phyloP scores from a whole-genome alignment of 2,329 filamentous ascomycete species.

The Diplodia intermedia region DNA sequence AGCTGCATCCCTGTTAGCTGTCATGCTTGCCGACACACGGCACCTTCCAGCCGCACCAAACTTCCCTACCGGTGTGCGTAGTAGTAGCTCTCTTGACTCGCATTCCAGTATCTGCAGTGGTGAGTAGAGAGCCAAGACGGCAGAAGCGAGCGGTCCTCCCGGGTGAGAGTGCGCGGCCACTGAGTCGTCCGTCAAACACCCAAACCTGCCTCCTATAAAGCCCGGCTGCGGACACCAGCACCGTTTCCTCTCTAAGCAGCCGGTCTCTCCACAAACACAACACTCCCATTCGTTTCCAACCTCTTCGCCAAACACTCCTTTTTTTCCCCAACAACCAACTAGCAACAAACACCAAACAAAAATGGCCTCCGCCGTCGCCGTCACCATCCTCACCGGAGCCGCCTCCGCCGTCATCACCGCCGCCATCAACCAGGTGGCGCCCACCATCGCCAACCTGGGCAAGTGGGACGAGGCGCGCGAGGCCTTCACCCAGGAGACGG shows the following conservation, averaged over 20 bases:
- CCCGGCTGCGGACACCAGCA: not conserved
- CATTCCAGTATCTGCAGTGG: not conserved
- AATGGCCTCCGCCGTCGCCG: slow-evolving; percentile 28
- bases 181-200: not conserved
- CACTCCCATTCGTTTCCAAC: not conserved
- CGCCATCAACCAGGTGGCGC: slow-evolving; percentile 29
- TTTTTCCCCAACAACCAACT: not conserved
- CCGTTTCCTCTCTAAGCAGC: slow-evolving; percentile 4
- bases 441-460: slow-evolving; percentile 26
- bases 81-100: not conserved
- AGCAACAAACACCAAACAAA: not conserved
- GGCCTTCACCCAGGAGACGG: slow-evolving; percentile 28
- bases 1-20: slow-evolving; percentile 4
- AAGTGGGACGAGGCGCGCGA: slow-evolving; percentile 27
- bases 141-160: not conserved
- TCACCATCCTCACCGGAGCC: slow-evolving; percentile 30
- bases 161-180: not conserved
- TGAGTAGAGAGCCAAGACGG: not conserved
- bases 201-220: slow-evolving; percentile 18
- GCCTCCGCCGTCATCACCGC: slow-evolving; percentile 25
- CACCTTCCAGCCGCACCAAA: slow-evolving; percentile 6
- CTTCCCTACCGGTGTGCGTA: not conserved
- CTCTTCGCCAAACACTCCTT: slow-evolving; percentile 2
- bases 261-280: not conserved
- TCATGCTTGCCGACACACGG: not conserved